Percentiles rank a stretch among this genome's conserved stretches.
These are phyloP conservation scores for Mercurialis annua DNA, from an alignment of 345 rosid genomes.

Conservation along the genomic window DNA sequence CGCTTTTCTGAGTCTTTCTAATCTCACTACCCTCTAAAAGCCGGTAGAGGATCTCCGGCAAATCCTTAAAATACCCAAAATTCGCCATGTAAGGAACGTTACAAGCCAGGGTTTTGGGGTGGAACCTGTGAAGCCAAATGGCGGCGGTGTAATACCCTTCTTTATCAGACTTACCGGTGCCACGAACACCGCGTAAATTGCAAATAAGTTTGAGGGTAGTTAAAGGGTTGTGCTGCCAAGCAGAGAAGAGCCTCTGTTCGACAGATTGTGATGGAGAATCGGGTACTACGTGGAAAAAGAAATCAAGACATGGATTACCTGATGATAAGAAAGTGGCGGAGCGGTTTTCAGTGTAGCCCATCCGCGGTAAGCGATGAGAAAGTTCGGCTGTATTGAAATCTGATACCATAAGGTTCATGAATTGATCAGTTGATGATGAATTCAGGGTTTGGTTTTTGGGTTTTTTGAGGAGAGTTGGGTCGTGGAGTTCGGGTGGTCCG, in stretches of 20 bases:
- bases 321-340: background rate
- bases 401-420: conserved; percentile 37
- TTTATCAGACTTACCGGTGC: conserved; percentile 56
- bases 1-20: conserved; percentile 37
- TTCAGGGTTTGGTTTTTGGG: conserved; percentile 9
- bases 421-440: conserved; percentile 25
- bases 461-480: background rate
- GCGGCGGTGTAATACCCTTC: conserved; percentile 61
- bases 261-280: conserved; percentile 32
- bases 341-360: background rate
- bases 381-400: conserved; percentile 29
- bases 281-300: conserved; percentile 59
- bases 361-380: background rate
- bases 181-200: conserved; percentile 61
- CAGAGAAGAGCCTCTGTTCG: conserved; percentile 19
- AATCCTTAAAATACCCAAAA: conserved; percentile 65
- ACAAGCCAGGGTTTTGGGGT: conserved; percentile 59
- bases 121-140: conserved; percentile 49
- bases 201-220: conserved; percentile 55
- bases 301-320: conserved; percentile 56
- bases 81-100: conserved; percentile 33
- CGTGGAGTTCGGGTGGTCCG: conserved; percentile 44
- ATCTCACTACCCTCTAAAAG: conserved; percentile 44
- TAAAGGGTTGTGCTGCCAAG: conserved; percentile 50
- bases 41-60: conserved; percentile 62